Percentiles rank a stretch among this genome's conserved stretches.
These are phyloP conservation scores for Lasiodiplodia citricola DNA, from an alignment of 2,329 filamentous ascomycete genomes.

Conservation along the genomic window DNA sequence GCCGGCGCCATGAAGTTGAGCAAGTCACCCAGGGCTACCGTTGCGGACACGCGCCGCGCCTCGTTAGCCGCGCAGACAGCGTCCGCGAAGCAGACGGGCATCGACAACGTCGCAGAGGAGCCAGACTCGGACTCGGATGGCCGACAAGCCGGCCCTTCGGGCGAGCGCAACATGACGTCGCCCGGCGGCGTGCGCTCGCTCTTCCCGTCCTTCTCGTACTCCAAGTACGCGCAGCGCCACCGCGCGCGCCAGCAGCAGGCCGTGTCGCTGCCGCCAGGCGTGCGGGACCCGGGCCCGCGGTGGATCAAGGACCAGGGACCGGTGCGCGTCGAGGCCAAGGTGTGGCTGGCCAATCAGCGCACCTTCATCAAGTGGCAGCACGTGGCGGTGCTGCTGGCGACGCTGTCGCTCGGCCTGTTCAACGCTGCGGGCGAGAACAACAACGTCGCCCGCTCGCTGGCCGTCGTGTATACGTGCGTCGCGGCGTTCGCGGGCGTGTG, in stretches of 20 bases:
- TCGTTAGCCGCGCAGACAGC: conserved; percentile 32
- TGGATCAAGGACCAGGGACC: conserved; percentile 97
- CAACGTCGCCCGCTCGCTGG: conserved; percentile 75
- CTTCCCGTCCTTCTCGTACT: conserved; percentile 81
- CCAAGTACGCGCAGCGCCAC: conserved; percentile 66
- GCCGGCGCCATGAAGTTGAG: conserved; percentile 51
- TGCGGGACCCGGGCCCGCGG: conserved; percentile 74
- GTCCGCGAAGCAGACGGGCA: conserved; percentile 28
- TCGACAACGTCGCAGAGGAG: conserved; percentile 49
- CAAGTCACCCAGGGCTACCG: conserved; percentile 33
- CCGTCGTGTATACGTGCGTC: conserved; percentile 81
- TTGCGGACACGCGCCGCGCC: conserved; percentile 29
- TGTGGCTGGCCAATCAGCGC: conserved; percentile 97
- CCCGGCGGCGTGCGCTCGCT: conserved; percentile 69
- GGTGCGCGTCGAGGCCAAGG: conserved; percentile 93
- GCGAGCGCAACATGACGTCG: conserved; percentile 50
- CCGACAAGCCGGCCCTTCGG: conserved; percentile 37
- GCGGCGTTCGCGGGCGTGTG: conserved; percentile 83
- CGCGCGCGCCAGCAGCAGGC: conserved; percentile 48
- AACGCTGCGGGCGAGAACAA: conserved; percentile 81
- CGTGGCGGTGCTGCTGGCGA: conserved; percentile 84
- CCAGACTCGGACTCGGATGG: conserved; percentile 58
- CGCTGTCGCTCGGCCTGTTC: conserved; percentile 82
- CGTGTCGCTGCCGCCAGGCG: conserved; percentile 76
- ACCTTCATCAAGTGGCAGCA: conserved; percentile 99